These are phyloP conservation scores for Zygoascus hellenicus DNA, from an alignment of 1,139 yeast species.

Conservation along the genomic window DNA sequence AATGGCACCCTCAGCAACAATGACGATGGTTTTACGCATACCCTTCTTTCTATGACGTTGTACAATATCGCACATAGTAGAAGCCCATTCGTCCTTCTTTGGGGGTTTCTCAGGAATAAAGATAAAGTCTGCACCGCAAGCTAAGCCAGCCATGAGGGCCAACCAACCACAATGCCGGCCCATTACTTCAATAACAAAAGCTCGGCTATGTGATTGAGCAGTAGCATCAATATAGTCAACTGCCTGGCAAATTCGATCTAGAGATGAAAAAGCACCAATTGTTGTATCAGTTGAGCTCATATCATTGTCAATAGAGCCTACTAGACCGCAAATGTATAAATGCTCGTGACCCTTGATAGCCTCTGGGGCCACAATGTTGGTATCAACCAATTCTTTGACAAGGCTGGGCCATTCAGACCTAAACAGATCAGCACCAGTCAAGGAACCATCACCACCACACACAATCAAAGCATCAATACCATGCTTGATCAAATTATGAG, in stretches of 20 bases:
- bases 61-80: constrained; percentile 56
- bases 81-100: constrained; percentile 59
- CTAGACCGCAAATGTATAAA: constrained; percentile 88
- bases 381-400: constrained; percentile 58
- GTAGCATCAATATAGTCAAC: constrained; percentile 96
- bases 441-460: constrained; percentile 99
- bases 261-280: constrained; percentile 91
- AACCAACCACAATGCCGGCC: constrained; percentile 99
- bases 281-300: constrained; percentile 97
- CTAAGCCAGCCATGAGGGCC: constrained; percentile 92
- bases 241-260: constrained; percentile 88
- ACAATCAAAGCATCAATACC: constrained; percentile 95
- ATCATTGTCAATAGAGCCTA: constrained; percentile 95
- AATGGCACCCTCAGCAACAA: constrained; percentile 97
- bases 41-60: constrained; percentile 78
- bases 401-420: constrained; percentile 92
- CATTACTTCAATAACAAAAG: constrained; percentile 97
- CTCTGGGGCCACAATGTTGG: constrained; percentile 49
- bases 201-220: constrained; percentile 94
- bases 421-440: constrained; percentile 94
- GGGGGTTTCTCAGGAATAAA: constrained; percentile 91
- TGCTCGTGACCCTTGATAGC: constrained; percentile 58
- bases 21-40: constrained; percentile 88
- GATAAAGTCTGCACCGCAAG: constrained; percentile 91
- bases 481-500: constrained; percentile 31